phyloP scores from a whole-genome alignment of 75 land plant species.

The Larix kaempferi region DNA sequence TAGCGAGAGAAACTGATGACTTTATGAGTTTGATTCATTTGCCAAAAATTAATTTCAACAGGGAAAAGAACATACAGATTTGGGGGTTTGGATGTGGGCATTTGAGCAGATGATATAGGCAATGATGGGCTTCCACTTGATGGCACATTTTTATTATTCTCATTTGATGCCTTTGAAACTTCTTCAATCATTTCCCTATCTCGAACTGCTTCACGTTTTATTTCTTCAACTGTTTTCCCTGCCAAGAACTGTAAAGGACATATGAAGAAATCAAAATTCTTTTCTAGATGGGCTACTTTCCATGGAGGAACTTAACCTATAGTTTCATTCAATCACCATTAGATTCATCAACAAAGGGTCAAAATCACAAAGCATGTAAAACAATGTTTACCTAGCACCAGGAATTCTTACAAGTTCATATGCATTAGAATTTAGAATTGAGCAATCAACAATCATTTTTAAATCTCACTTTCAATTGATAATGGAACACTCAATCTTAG shows the following conservation, averaged over 20 bases:
- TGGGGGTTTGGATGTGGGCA: no score
- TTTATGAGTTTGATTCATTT: no score
- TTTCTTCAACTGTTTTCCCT: slow-evolving; percentile 50
- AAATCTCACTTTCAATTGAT: not conserved
- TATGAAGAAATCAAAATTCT: not conserved
- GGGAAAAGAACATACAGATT: no score
- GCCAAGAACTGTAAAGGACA: slow-evolving; percentile 32
- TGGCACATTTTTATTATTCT: slow-evolving; percentile 4
- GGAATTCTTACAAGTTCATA: not conserved
- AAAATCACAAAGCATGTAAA: not conserved
- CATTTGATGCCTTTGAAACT: not conserved
- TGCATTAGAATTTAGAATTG: not conserved
- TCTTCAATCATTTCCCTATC: slow-evolving; percentile 22
- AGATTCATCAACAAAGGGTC: not conserved
- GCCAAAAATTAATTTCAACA: no score
- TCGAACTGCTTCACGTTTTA: slow-evolving; percentile 30
- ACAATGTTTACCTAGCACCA: not conserved
- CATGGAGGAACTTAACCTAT: not conserved
- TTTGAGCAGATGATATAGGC: no score
- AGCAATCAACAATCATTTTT: not conserved
- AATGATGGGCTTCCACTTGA: not conserved
- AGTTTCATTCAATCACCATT: not conserved
- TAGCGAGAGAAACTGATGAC: no score
- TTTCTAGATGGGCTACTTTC: not conserved
- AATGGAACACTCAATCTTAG: not conserved